Base-by-base conservation (phyloP, 164 flowering plant species). In the Cinnamomum chago region DNA sequence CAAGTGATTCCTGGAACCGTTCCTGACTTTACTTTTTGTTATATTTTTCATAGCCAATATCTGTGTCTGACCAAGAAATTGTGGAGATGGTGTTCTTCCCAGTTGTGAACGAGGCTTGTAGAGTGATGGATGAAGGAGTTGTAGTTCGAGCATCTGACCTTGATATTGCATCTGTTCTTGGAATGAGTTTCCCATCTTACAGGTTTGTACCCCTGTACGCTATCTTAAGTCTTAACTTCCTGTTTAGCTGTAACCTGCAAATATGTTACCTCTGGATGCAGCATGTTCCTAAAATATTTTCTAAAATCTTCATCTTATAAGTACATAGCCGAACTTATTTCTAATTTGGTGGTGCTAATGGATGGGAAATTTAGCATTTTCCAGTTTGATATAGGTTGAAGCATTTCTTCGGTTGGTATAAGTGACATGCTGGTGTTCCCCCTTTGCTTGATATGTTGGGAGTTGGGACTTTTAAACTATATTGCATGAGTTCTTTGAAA, bases 151-250 rank as follows among this genome's bases (percentile, higher is more conserved):
- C 99, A 67, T 91, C 99, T 25, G 99, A 95, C 83, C 97, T 95
- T 72, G 98, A 92, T 75, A 75, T 86, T 77, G 90, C 98, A 76
- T 89, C 98, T 75, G 87, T 95, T 75, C 94, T 92, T 72, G 98
- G 99, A 81, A 91, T 95, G 99, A 85, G 99, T 77, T 95, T 95
- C 81, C 99, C 99, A 17, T 79, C 89, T 66, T 92, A 92, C 73
- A 89, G 98, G 99, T 95, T 68, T 79, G 90, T 82, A 40, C 9
- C 22, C 28, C 18, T 1, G 17, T 11, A 64, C 27, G 3, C 62
- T 30, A 4, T 30, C 35, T 30, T 30, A 4, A 20, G 25, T 67
- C 35, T 67, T 30, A 33, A 28, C 14, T 30, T 30, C 60, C 60
- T 55, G 60, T 20, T 55, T 55, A 55, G 60, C 60, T 55, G 60